Base-by-base conservation (phyloP, 768 basidiomycete species). In the Leccinellum rugosiceps region DNA sequence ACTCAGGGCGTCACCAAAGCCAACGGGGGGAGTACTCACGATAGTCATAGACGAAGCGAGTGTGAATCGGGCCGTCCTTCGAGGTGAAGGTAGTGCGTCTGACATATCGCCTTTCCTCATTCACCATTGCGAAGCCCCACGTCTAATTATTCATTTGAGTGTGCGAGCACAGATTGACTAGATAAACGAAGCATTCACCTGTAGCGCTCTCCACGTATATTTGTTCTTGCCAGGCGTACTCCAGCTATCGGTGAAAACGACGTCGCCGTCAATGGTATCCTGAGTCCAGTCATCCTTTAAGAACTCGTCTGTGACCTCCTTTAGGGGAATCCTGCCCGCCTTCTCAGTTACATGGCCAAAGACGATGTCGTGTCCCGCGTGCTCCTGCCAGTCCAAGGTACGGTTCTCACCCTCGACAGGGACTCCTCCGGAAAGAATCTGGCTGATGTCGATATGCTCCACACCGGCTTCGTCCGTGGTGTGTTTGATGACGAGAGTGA, bases 391-490 rank as follows among this genome's bases (percentile, higher is more conserved):
- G 59, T 77, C 76, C 32, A 92, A 73, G n/a, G 64, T 76, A 43
- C 88, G 77, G 25, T 76, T 68, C 69, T 92, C 88, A 28, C 61
- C 75, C 15, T 80, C 81, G 23, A 81, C 83, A 34, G 80, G 68
- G 32, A 90, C 76, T 9, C 86, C 85, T 15, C 85, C 85, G 3
- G 84, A 82, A 54, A 87, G 74, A 26, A 74, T 82, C 65, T 89
- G 87, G 44, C 83, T 80, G 53, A 89, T 79, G 55, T 86, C 83
- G 59, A 92, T 82, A 66, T 79, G 82, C 70, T 92, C 90, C 28
- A 82, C 63, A 34, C 78, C 81, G 2, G 68, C 72, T 14, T 80
- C 83, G 48, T 86, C 82, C 60, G 79, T 85, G 74, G 78, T 83
- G 65, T 92, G 89, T 57, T 82, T 87, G 65, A 90, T 68, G 45